Percentiles rank a stretch among this genome's conserved stretches.
Evolutionary conservation across 169 alveolate genomes (phyloP).

Genomic region (Eimeria falciformis): DNA sequence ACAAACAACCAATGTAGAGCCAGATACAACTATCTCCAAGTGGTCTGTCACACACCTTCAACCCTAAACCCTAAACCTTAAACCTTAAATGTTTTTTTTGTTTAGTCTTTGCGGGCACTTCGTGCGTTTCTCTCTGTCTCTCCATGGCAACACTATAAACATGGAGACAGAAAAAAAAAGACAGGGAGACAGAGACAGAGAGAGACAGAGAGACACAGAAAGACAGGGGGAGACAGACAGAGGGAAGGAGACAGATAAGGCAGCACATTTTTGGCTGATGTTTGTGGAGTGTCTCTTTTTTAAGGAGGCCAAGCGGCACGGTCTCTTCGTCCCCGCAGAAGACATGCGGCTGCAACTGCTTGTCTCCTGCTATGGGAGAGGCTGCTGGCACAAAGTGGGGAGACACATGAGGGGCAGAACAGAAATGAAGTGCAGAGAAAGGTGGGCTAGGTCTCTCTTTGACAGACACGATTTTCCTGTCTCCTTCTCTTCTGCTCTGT

Average conservation of each 20-base stretch:
- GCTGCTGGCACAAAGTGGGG: constrained; percentile 79
- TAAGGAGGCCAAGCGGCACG: constrained; percentile 78
- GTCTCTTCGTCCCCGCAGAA: constrained; percentile 79
- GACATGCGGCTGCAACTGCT: constrained; percentile 83
- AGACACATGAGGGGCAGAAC: constrained; percentile 81
- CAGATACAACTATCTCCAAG: constrained; percentile 78
- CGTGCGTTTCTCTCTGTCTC: too few species aligned
- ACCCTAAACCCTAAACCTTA: constrained; percentile 7
- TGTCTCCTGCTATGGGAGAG: constrained; percentile 78
- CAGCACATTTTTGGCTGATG: neutral
- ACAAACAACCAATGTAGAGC: constrained; percentile 89
- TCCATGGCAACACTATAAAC: neutral
- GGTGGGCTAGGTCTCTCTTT: too few species aligned
- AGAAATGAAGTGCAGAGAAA: constrained; percentile 83
- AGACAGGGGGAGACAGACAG: neutral
- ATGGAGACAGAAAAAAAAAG: neutral
- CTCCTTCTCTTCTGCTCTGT: neutral
- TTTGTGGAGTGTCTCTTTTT: neutral
- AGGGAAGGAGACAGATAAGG: neutral
- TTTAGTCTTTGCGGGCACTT: too few species aligned
- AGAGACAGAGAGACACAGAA: neutral
- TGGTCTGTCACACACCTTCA: constrained; percentile 37
- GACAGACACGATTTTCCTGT: too few species aligned
- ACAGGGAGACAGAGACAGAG: neutral
- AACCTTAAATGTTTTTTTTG: neutral